Conservation (phyloP, 2,329 filamentous ascomycete genomes). For the Cladophialophora yegresii region DNA sequence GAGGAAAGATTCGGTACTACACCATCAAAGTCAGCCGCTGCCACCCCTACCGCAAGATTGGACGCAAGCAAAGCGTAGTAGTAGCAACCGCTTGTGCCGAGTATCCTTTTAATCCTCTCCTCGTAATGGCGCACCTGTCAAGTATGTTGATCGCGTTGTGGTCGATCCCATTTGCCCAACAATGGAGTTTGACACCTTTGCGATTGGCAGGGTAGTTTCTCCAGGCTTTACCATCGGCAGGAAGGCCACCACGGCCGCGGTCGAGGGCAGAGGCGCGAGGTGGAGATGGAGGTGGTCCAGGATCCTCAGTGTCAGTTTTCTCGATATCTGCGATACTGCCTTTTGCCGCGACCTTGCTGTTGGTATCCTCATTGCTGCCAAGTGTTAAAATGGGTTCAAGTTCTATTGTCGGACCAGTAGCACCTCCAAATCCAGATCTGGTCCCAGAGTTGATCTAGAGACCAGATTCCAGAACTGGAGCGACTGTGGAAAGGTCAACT, state of each 20-base stretch:
- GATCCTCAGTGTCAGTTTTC: slow-evolving; percentile 1
- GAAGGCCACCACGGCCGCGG: slow-evolving; percentile 8
- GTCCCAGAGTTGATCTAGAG: slow-evolving; percentile 13
- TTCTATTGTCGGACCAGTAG: background rate
- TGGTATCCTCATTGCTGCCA: background rate
- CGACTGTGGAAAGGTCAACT: slow-evolving; percentile 11
- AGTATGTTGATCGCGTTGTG: slow-evolving; percentile 19
- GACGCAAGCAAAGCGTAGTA: slow-evolving; percentile 8
- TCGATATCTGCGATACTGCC: slow-evolving; percentile 6
- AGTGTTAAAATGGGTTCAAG: slow-evolving; percentile 9
- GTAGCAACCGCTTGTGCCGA: background rate
- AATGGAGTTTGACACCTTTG: background rate
- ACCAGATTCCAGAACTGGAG: slow-evolving; percentile 3
- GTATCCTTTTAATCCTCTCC: background rate
- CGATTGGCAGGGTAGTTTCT: slow-evolving; percentile 17
- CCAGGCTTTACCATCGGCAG: slow-evolving; percentile 16
- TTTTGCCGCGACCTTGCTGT: slow-evolving; percentile 1
- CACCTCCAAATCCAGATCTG: slow-evolving; percentile 6
- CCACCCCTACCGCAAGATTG: background rate
- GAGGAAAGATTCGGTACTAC: slow-evolving; percentile 90
- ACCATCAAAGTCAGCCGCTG: slow-evolving; percentile 13
- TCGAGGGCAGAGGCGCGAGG: background rate
- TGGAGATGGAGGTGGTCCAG: background rate
- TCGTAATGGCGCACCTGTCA: slow-evolving; percentile 23
- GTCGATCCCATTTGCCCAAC: slow-evolving; percentile 1